Evolutionary conservation across 2,329 filamentous ascomycete genomes (phyloP).

Genomic region (Xylaria sp.): DNA sequence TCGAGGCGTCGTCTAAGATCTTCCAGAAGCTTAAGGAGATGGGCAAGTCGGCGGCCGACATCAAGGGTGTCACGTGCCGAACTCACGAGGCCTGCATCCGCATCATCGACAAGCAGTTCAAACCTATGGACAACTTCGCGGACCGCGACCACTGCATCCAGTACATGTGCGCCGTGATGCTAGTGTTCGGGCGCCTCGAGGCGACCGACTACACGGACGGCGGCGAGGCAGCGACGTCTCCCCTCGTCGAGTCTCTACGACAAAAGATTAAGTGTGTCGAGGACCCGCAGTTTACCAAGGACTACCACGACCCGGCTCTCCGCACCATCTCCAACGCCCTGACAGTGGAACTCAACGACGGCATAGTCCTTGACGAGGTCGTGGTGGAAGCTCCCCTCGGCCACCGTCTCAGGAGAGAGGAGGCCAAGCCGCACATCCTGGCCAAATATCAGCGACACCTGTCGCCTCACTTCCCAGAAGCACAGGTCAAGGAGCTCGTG

Average conservation of each 20-base stretch:
- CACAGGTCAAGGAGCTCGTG: constrained; percentile 83
- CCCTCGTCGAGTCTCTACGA: constrained; percentile 89
- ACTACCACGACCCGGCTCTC: constrained; percentile 94
- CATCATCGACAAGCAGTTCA: constrained; percentile 99
- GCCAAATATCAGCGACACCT: constrained; percentile 96
- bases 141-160: constrained; percentile 99
- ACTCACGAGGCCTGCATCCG: constrained; percentile 98
- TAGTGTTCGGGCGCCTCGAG: constrained; percentile 92
- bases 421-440: constrained; percentile 97
- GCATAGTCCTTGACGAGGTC: constrained; percentile 89
- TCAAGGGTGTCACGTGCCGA: constrained; percentile 91
- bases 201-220: constrained; percentile 95
- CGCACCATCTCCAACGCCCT: constrained; percentile 98
- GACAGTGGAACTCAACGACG: constrained; percentile 94
- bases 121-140: constrained; percentile 99
- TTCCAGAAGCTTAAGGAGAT: constrained; percentile 82
- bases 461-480: constrained; percentile 80
- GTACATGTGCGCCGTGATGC: constrained; percentile 98
- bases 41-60: constrained; percentile 93
- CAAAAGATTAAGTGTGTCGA: constrained; percentile 96
- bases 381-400: constrained; percentile 94
- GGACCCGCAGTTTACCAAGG: constrained; percentile 91
- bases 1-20: constrained; percentile 92
- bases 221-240: constrained; percentile 88
- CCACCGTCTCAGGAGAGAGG: constrained; percentile 88